Evolutionary conservation across 2,329 filamentous ascomycete species (phyloP).

Genomic region (Fusarium oxysporum): DNA sequence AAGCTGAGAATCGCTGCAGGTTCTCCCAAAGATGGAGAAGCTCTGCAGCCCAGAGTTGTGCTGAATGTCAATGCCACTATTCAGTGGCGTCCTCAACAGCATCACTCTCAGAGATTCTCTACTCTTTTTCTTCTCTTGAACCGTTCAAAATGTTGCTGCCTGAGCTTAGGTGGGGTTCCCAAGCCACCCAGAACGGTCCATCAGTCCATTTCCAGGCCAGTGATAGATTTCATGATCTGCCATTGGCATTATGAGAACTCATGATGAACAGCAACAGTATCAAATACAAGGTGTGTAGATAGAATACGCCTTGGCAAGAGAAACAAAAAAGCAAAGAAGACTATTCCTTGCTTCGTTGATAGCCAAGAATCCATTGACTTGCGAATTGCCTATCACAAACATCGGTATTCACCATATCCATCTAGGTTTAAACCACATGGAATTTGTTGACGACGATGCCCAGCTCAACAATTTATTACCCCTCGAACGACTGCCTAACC

Average conservation of each 20-base stretch:
- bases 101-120: background rate
- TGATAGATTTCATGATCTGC: slow-evolving; percentile 34
- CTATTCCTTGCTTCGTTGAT: background rate
- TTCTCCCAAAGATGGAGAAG: background rate
- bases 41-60: background rate
- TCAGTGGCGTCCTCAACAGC: slow-evolving; percentile 14
- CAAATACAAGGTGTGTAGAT: slow-evolving; percentile 3
- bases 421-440: background rate
- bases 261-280: slow-evolving; percentile 22
- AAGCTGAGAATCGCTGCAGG: slow-evolving; percentile 17
- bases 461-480: slow-evolving; percentile 23
- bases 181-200: slow-evolving; percentile 26
- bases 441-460: slow-evolving; percentile 20
- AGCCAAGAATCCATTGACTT: background rate
- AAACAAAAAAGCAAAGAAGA: slow-evolving; percentile 1
- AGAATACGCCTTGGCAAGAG: background rate
- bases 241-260: slow-evolving; percentile 23
- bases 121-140: slow-evolving; percentile 1
- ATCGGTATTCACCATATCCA: background rate
- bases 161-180: slow-evolving; percentile 18
- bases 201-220: slow-evolving; percentile 25
- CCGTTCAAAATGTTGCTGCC: slow-evolving; percentile 39
- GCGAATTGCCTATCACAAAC: background rate
- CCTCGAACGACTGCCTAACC: slow-evolving; percentile 3
- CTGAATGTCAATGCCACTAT: slow-evolving; percentile 4